These are phyloP conservation scores for Uronychia setigera DNA, from an alignment of 73 alveolate genomes.

Conservation along the genomic window DNA sequence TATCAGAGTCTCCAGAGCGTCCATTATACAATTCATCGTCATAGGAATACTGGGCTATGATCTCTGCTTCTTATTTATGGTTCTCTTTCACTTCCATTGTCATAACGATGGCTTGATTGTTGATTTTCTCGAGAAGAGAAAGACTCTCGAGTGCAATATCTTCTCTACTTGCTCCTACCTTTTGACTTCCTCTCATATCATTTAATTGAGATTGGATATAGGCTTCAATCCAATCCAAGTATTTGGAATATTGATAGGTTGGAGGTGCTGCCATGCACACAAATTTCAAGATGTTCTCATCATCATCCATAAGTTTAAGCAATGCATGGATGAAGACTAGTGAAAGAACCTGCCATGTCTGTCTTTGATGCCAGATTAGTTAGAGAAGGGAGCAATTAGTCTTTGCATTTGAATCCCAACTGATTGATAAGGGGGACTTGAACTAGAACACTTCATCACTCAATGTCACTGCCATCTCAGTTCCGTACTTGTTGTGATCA, in stretches of 20 bases:
- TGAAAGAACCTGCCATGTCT: neutral
- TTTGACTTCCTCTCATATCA: neutral
- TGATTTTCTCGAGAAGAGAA: neutral
- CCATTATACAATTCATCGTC: neutral
- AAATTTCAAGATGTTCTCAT: neutral
- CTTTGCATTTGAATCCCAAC: neutral
- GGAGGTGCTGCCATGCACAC: conserved; percentile 54
- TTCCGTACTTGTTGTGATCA: conserved; percentile 36
- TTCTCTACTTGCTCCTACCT: neutral
- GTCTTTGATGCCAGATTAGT: neutral
- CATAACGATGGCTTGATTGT: neutral
- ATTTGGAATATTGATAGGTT: conserved; percentile 34
- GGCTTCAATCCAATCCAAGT: conserved; percentile 54
- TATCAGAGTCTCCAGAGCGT: neutral
- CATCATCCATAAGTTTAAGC: neutral
- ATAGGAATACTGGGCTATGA: neutral
- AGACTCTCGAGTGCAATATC: neutral
- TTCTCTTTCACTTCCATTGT: neutral
- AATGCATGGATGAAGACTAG: neutral
- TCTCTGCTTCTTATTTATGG: neutral
- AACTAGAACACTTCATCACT: conserved; percentile 42
- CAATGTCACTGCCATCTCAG: conserved; percentile 10
- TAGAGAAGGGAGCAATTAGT: neutral
- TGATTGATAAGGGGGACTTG: conserved; percentile 25
- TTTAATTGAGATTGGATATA: conserved; percentile 7